These are phyloP conservation scores for Microglena sp. DNA, from an alignment of 139 green algal species.

Conservation along the genomic window DNA sequence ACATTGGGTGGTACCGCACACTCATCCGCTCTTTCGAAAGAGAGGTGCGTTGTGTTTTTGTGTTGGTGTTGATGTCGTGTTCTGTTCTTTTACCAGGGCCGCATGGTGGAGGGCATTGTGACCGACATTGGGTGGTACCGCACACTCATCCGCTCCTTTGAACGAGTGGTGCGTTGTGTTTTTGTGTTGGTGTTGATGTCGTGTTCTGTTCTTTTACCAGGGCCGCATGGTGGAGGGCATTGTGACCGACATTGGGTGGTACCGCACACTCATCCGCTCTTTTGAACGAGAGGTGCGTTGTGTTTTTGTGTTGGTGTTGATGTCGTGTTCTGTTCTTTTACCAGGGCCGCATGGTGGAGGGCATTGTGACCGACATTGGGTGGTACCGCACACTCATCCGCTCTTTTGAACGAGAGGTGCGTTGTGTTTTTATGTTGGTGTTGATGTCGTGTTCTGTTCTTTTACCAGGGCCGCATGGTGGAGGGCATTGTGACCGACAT, in stretches of 20 bases:
- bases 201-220: too few relatives aligned
- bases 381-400: too few relatives aligned
- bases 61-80: too few relatives aligned
- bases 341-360: constrained; percentile 59
- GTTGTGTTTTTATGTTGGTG: too few relatives aligned
- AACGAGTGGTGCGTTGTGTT: too few relatives aligned
- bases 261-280: too few relatives aligned
- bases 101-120: constrained; percentile 85
- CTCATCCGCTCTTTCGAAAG: constrained; percentile 76
- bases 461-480: constrained; percentile 42
- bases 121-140: constrained; percentile 91
- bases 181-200: too few relatives aligned
- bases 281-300: constrained; percentile 73
- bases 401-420: constrained; percentile 71
- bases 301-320: too few relatives aligned
- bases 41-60: too few relatives aligned
- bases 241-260: constrained; percentile 87
- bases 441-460: too few relatives aligned
- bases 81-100: constrained; percentile 27
- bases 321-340: too few relatives aligned
- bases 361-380: constrained; percentile 84
- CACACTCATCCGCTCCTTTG: too few relatives aligned
- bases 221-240: constrained; percentile 76
- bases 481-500: constrained; percentile 88
- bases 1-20: constrained; percentile 93